A percentile compares a stretch with the other conserved stretches of the same genome.
phyloP scores from a whole-genome alignment of 352 stramenopile species.

The Stramenopiles sp. region DNA sequence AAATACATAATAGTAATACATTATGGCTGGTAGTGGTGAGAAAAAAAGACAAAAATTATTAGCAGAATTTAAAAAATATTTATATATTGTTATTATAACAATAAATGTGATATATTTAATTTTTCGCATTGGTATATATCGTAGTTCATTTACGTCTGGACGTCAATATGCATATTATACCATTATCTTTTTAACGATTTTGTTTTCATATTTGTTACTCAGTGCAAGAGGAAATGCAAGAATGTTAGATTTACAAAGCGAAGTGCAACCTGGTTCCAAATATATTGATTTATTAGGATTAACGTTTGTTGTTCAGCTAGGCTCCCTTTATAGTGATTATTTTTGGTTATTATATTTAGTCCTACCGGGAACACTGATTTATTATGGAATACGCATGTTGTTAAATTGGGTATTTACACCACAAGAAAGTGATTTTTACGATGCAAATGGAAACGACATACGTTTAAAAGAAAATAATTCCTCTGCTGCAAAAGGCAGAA shows the following conservation, averaged over 20 bases:
- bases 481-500: not conserved
- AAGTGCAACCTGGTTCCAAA: not conserved
- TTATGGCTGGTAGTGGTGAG: not conserved
- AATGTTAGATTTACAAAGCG: not conserved
- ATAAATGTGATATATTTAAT: not conserved
- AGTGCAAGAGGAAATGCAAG: not conserved
- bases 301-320: constrained; percentile 46
- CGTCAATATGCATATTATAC: not conserved
- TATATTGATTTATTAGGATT: constrained; percentile 52
- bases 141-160: not conserved
- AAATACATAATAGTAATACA: no score
- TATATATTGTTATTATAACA: not conserved
- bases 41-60: not conserved
- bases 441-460: not conserved
- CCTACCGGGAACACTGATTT: constrained; percentile 47
- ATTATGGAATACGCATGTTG: constrained; percentile 41
- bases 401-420: constrained; percentile 56
- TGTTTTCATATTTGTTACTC: not conserved
- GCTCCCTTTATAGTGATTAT: constrained; percentile 50
- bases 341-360: constrained; percentile 56
- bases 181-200: not conserved
- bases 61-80: not conserved
- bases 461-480: not conserved
- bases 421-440: constrained; percentile 21
- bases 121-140: not conserved